Conservation (phyloP, 2,329 filamentous ascomycete genomes). For the Alternaria gansuensis region DNA sequence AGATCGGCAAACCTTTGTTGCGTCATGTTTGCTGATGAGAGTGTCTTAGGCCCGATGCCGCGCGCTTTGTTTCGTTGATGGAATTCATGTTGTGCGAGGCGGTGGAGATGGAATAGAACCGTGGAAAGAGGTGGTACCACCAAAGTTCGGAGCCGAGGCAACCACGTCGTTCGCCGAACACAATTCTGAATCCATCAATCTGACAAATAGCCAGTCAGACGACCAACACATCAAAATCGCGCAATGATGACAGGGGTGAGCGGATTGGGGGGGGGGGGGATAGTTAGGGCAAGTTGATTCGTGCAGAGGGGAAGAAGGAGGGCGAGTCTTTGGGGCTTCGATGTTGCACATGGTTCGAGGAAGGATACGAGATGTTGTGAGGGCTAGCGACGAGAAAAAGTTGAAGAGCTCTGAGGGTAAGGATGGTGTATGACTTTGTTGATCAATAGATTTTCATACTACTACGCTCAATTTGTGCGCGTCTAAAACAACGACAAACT, state of each 20-base stretch:
- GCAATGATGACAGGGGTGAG: constrained; percentile 16
- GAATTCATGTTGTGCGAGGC: not conserved
- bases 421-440: constrained; percentile 27
- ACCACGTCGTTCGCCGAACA: not conserved
- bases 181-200: constrained; percentile 19
- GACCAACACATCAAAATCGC: constrained; percentile 22
- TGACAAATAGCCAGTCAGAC: constrained; percentile 26
- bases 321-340: constrained; percentile 27
- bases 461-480: not conserved
- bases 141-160: not conserved
- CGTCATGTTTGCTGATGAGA: not conserved
- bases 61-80: constrained; percentile 3
- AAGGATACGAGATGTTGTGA: constrained; percentile 22
- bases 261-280: constrained; percentile 25
- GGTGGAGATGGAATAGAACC: not conserved
- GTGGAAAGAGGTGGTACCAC: constrained; percentile 1
- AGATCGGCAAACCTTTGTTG: not conserved
- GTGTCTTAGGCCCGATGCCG: not conserved
- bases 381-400: constrained; percentile 21
- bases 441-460: constrained; percentile 6
- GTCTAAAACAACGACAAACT: not conserved
- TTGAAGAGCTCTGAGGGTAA: constrained; percentile 20
- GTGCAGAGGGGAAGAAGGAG: constrained; percentile 22
- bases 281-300: constrained; percentile 20
- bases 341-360: constrained; percentile 20